Evolutionary conservation across 2,329 filamentous ascomycete species (phyloP), one percentile per base, ranked within the genome.

Genomic region (Colletotrichum scovillei): DNA sequence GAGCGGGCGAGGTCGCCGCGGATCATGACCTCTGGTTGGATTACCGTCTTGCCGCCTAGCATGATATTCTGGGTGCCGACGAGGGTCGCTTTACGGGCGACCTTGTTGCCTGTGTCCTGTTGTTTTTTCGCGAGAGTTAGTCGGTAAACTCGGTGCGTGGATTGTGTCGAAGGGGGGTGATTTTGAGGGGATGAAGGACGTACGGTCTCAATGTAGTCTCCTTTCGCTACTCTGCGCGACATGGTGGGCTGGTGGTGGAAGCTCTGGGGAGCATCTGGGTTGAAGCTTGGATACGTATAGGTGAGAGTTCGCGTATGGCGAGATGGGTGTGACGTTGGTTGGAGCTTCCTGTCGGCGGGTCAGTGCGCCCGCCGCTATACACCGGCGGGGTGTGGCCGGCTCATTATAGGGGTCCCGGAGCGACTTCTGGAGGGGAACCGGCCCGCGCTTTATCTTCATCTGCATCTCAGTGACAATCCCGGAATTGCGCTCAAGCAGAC

Each of bases 61-160:
- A 98, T 98, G 84, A 99, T 98, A 85, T 98, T 97, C 78, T 97
- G 95, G 26, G 96, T 98, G 79, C 97, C 97, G 79, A 97, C 94
- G 78, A 99, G 94, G 81, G 93, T 92, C 75, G 95, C 94, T 77
- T 95, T 95, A 77, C 97, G 94, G 52, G 95, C 96, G 79, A 99
- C 97, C 86, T 98, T 98, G 89, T 99, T 99, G 77, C 97, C 97
- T 3, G 95, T 98, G 85, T 98, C 96, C 95, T 97, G 77, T 24
- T n/a, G 26, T 1, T 9, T n/a, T n/a, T 3, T 30, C 1, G 66
- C 42, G 30, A 49, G 62, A 66, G 72, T 74, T 56, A 73, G 65
- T 65, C 30, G 53, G 66, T 7, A 26, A 19, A 26, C 24, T 28
- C 4, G 19, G 12, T 6, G 2, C 24, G 19, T 22, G 7, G 3